Conservation (phyloP, 768 basidiomycete genomes). For the Russula compacta region DNA sequence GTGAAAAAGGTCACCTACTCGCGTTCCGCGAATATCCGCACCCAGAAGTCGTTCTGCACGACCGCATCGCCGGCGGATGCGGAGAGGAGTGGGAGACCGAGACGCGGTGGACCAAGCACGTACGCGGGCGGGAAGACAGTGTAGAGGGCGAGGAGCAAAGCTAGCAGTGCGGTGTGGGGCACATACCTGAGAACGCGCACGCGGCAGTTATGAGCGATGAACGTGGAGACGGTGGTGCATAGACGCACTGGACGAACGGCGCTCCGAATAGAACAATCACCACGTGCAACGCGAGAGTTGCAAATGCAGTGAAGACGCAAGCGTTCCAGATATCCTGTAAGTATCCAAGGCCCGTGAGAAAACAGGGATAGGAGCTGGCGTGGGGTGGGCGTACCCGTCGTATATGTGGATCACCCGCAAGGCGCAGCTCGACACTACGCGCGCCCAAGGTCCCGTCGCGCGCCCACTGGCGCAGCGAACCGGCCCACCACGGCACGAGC, state of each 20-base stretch:
- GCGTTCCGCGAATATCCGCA: constrained; percentile 72
- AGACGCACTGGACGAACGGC: constrained; percentile 47
- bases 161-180: constrained; percentile 56
- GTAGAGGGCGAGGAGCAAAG: constrained; percentile 59
- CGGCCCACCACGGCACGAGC: constrained; percentile 65
- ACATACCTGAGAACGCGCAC: constrained; percentile 23
- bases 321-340: constrained; percentile 45
- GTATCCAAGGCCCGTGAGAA: constrained; percentile 4
- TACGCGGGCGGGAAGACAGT: constrained; percentile 60
- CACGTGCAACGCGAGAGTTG: constrained; percentile 39
- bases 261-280: constrained; percentile 67
- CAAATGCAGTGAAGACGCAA: constrained; percentile 41
- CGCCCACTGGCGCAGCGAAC: constrained; percentile 54
- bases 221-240: neutral
- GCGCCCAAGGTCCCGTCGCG: constrained; percentile 37
- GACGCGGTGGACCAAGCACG: constrained; percentile 51
- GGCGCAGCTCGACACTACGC: constrained; percentile 34
- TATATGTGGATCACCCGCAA: constrained; percentile 30
- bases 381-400: constrained; percentile 27
- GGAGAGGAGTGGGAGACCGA: constrained; percentile 19
- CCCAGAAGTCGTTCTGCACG: constrained; percentile 57
- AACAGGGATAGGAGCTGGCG: neutral
- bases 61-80: constrained; percentile 34
- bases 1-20: constrained; percentile 44
- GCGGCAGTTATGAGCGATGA: neutral